Base-by-base conservation (phyloP, 2,329 filamentous ascomycete genomes). In the Fusarium scirpi region DNA sequence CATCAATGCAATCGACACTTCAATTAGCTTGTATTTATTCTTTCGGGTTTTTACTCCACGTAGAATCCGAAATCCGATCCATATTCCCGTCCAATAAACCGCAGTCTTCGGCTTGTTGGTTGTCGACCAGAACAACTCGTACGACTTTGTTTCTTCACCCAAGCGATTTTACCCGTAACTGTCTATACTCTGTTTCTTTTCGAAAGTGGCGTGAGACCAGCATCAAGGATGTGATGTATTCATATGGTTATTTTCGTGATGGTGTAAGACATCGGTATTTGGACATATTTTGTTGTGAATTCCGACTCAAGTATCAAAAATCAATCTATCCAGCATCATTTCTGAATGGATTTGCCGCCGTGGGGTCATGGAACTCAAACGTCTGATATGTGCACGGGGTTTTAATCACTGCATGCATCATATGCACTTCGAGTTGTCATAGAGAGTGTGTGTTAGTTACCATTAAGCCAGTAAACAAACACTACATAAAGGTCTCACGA, bases 141-240 rank as follows among this genome's bases (percentile, higher is more conserved):
- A 63, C 48, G 60, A 63, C 44, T 56, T 34, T 41, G 18, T 40
- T 54, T 18, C n/a, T 24, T n/a, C 12, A 8, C 16, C 16, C 22
- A 45, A 27, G 60, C 45, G 40, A 51, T 29, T 41, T 58, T n/a
- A 30, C 58, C 58, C 60, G 58, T 20, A 13, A 13, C 15, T 56
- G 6, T 2, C 8, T 20, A 3, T 13, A 2, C 5, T 8, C 9
- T 20, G 1, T 24, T 27, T n/a, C 24, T 20, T 40, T 15, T 10
- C 5, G 3, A 8, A 16, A 30, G 25, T 38, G 27, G 27, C 16
- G 27, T 47, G 38, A 12, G 46, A 44, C 11, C 9, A 44, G 6
- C 13, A 16, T 11, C 22, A 6, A 16, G 2, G 20, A 24, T 15
- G 15, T 44, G 6, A 9, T 22, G 5, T 11, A 24, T 20, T 44